phyloP scores from a whole-genome alignment of 2,329 filamentous ascomycete genomes.

The Aspergillus persii region DNA sequence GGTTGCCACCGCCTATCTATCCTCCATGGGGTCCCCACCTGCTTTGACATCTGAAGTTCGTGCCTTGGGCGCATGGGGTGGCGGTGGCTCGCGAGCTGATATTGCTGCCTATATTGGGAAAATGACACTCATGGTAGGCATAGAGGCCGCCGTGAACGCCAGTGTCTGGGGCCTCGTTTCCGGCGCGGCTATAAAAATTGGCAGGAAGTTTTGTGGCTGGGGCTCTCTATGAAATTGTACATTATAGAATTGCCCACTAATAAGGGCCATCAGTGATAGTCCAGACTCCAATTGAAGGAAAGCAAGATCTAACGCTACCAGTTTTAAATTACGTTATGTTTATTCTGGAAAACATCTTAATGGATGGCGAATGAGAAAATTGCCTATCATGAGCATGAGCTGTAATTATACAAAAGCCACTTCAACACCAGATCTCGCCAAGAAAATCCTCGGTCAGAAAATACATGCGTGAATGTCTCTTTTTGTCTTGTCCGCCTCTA shows the following conservation, averaged over 20 bases:
- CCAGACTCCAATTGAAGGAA: not conserved
- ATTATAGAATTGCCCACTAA: not conserved
- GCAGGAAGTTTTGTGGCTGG: slow-evolving; percentile 41
- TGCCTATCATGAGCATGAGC: slow-evolving; percentile 7
- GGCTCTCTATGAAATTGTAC: slow-evolving; percentile 25
- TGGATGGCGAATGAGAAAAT: not conserved
- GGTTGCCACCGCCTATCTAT: slow-evolving; percentile 37
- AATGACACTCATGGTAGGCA: slow-evolving; percentile 35
- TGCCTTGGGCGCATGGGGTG: slow-evolving; percentile 33
- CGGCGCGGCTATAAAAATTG: slow-evolving; percentile 37
- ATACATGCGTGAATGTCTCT: not conserved
- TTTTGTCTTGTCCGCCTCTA: not conserved
- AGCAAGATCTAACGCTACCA: too few species aligned
- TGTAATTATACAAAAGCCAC: slow-evolving; percentile 12
- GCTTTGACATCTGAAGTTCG: slow-evolving; percentile 31
- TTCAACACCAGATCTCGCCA: not conserved
- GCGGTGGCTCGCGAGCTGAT: slow-evolving; percentile 31
- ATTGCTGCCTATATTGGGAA: slow-evolving; percentile 37
- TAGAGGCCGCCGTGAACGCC: slow-evolving; percentile 38
- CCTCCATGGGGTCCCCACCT: slow-evolving; percentile 24
- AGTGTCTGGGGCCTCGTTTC: slow-evolving; percentile 40
- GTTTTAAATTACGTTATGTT: too few species aligned
- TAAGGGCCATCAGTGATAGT: not conserved
- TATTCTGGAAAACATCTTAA: too few species aligned
- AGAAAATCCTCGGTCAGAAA: not conserved